Evolutionary conservation across 2,329 filamentous ascomycete species (phyloP), one percentile per base, ranked within the genome.

Genomic region (Pseudofabraea citricarpa): DNA sequence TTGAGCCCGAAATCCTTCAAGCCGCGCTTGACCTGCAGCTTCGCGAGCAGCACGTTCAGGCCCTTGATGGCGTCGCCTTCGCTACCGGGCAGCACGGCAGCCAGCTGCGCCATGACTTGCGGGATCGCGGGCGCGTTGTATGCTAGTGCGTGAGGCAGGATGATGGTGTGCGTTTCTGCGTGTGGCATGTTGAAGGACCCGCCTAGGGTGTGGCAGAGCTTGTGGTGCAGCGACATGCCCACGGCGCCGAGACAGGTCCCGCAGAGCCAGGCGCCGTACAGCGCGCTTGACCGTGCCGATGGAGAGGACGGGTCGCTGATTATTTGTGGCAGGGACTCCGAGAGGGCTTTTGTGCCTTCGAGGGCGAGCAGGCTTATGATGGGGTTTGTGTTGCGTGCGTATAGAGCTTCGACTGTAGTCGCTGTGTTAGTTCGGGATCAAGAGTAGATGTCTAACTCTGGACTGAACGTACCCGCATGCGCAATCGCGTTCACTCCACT

Each of bases 401-500:
- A 84, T 2, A 84, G 66, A 2, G 79, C 75, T 61, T 84, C 80
- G 40, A 82, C 78, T 69, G 19, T 12, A 27, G 8, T 6, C 8
- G 9, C n/a, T 41, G 15, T 24, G n/a, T 33, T 15, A 9, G 12
- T 6, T 21, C 3, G 15, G 16, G 15, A 22, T 3, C 36, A 35
- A 27, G 26, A 35, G 35, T 12, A 22, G 16, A 46, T 32, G 15
- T 18, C 21, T 33, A 31, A 40, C 18, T 39, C 12, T n/a, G n/a
- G n/a, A n/a, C n/a, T n/a, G n/a, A n/a, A n/a, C n/a, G 35, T 43
- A 73, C 70, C 69, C 32, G 78, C 72, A 61, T 84, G 81, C 2
- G 81, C 80, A 59, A 84, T 80, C 0, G 81, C 79, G 56, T 84
- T 84, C 37, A 84, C 69, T 36, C 80, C 80, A 45, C 77, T 82